Evolutionary conservation across 2,329 filamentous ascomycete species (phyloP).

Genomic region (Bipolaris gigantea): DNA sequence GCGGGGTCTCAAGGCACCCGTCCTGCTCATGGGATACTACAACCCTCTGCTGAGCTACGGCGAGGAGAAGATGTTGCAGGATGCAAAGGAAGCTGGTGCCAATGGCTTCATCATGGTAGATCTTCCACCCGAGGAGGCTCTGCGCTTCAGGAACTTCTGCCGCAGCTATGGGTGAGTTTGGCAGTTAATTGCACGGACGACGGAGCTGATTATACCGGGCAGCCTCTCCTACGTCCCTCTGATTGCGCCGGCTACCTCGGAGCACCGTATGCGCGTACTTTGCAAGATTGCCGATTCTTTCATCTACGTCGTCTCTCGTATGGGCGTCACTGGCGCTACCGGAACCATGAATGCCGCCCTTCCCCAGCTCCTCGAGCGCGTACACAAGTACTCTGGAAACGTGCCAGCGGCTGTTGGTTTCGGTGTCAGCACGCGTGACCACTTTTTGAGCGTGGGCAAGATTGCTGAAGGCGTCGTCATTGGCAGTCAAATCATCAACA

Average conservation of each 20-base stretch:
- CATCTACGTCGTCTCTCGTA: slow-evolving; percentile 96
- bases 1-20: slow-evolving; percentile 75
- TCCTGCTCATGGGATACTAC: slow-evolving; percentile 98
- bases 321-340: slow-evolving; percentile 92
- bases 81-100: slow-evolving; percentile 80
- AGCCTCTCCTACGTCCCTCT: slow-evolving; percentile 94
- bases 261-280: slow-evolving; percentile 89
- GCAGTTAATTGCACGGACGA: background rate
- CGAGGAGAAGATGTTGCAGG: slow-evolving; percentile 82
- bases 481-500: slow-evolving; percentile 90
- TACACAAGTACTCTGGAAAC: slow-evolving; percentile 90
- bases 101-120: slow-evolving; percentile 98
- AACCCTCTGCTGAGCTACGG: slow-evolving; percentile 94
- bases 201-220: slow-evolving; percentile 18
- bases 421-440: slow-evolving; percentile 91
- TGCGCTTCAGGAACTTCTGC: slow-evolving; percentile 86
- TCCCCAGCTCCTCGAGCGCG: slow-evolving; percentile 77
- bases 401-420: slow-evolving; percentile 92
- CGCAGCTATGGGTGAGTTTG: slow-evolving; percentile 68
- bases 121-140: slow-evolving; percentile 90
- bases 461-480: slow-evolving; percentile 95
- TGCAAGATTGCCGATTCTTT: slow-evolving; percentile 98
- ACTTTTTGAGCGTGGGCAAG: slow-evolving; percentile 81
- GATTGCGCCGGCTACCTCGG: slow-evolving; percentile 90
- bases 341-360: slow-evolving; percentile 80